These are phyloP conservation scores for Urtica urens DNA, from an alignment of 306 rosid species.

Conservation along the genomic window DNA sequence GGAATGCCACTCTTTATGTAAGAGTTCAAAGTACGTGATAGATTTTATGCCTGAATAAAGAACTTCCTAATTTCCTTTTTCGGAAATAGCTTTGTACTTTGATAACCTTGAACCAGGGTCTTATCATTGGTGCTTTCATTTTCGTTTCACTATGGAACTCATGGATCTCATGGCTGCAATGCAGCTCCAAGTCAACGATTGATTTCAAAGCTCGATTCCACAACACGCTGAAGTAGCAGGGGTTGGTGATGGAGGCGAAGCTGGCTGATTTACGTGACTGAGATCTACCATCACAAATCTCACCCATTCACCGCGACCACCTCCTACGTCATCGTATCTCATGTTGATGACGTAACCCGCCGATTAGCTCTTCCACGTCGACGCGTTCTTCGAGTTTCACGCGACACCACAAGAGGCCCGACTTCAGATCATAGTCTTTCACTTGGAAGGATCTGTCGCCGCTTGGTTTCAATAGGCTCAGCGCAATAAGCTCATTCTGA, in stretches of 20 bases:
- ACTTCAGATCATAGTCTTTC: not conserved
- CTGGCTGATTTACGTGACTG: not conserved
- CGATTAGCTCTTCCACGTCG: not conserved
- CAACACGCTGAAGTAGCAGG: not conserved
- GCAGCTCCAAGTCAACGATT: too few species aligned
- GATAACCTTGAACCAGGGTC: too few species aligned
- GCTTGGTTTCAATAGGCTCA: not conserved
- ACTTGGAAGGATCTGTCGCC: not conserved
- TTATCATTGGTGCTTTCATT: too few species aligned
- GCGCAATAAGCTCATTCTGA: not conserved
- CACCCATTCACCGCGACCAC: too few species aligned
- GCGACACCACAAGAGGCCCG: not conserved
- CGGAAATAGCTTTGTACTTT: too few species aligned
- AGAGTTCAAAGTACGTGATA: too few species aligned
- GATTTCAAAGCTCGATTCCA: not conserved
- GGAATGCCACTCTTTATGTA: too few species aligned
- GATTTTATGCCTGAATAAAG: too few species aligned
- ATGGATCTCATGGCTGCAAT: not conserved
- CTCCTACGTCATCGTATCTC: too few species aligned
- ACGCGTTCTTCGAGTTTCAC: not conserved
- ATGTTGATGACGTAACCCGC: too few species aligned
- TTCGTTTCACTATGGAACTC: not conserved
- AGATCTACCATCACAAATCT: not conserved
- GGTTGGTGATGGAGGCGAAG: not conserved
- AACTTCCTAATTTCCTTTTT: too few species aligned